Percentiles rank a stretch among this genome's conserved stretches.
phyloP scores from a whole-genome alignment of 2,329 filamentous ascomycete species.

The Piedraia hortae region DNA sequence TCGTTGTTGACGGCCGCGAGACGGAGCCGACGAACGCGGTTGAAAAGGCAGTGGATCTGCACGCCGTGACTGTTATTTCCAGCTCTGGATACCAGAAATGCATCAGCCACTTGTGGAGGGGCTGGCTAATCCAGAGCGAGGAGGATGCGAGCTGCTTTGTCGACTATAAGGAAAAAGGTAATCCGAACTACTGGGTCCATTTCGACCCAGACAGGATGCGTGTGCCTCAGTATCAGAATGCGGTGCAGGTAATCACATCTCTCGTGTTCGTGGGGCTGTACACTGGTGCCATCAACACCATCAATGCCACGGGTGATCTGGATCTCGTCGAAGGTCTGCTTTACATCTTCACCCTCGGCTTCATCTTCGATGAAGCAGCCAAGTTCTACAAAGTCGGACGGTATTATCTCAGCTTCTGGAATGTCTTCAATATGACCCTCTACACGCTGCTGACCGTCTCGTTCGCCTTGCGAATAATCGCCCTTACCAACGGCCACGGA shows the following conservation, averaged over 20 bases:
- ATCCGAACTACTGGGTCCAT: slow-evolving; percentile 50
- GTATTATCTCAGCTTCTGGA: slow-evolving; percentile 81
- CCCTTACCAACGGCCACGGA: slow-evolving; percentile 31
- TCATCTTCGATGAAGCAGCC: slow-evolving; percentile 59
- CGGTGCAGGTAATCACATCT: slow-evolving; percentile 61
- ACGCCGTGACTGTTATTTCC: slow-evolving; percentile 67
- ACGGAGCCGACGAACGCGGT: slow-evolving; percentile 64
- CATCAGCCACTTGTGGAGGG: slow-evolving; percentile 73
- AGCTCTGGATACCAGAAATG: slow-evolving; percentile 92
- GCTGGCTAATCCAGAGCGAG: slow-evolving; percentile 92
- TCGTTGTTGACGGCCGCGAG: slow-evolving; percentile 41
- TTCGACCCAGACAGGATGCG: slow-evolving; percentile 88
- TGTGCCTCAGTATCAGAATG: slow-evolving; percentile 76
- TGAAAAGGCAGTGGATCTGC: slow-evolving; percentile 78
- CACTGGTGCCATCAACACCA: slow-evolving; percentile 69
- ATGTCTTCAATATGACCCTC: slow-evolving; percentile 66
- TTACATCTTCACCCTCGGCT: slow-evolving; percentile 77
- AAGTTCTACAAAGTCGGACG: slow-evolving; percentile 90
- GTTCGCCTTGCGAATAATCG: slow-evolving; percentile 52
- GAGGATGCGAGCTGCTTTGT: slow-evolving; percentile 72
- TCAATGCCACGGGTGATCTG: slow-evolving; percentile 61
- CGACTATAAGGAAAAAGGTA: slow-evolving; percentile 58
- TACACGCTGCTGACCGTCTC: slow-evolving; percentile 57
- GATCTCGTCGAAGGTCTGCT: slow-evolving; percentile 61
- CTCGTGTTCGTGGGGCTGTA: slow-evolving; percentile 62